A percentile compares a stretch with the other conserved stretches of the same genome.
Conservation (phyloP, 2,329 filamentous ascomycete genomes). For the Didymella glomerata region DNA sequence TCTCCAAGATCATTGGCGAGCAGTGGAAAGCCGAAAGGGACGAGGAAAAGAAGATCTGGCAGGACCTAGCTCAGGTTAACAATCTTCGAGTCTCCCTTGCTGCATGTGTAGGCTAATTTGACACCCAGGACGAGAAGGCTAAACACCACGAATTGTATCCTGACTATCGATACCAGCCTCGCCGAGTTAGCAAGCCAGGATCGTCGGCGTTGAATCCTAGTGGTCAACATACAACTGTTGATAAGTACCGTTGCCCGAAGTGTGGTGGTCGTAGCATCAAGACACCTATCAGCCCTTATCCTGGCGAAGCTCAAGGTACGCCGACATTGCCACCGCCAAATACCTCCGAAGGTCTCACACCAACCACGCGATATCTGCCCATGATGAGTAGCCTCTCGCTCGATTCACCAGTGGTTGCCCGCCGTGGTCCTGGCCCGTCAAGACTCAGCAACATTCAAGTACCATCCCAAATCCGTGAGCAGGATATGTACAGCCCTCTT, state of each 20-base stretch:
- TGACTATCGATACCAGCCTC: constrained; percentile 92
- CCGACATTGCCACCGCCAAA: constrained; percentile 53
- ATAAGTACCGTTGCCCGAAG: constrained; percentile 68
- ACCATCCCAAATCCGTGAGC: constrained; percentile 31
- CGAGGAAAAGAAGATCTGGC: constrained; percentile 85
- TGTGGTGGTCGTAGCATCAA: constrained; percentile 74
- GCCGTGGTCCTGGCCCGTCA: constrained; percentile 37
- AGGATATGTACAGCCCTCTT: constrained; percentile 41
- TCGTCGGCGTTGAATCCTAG: constrained; percentile 47
- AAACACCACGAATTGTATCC: constrained; percentile 91
- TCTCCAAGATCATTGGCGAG: constrained; percentile 95
- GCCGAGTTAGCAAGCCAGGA: constrained; percentile 57
- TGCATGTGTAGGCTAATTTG: constrained; percentile 22
- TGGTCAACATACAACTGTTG: constrained; percentile 49
- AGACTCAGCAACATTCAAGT: constrained; percentile 43
- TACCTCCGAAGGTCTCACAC: constrained; percentile 42
- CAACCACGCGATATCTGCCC: constrained; percentile 47
- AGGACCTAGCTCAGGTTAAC: constrained; percentile 79
- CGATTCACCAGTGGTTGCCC: constrained; percentile 42
- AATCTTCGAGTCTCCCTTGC: neutral
- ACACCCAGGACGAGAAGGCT: constrained; percentile 78
- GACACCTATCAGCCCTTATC: constrained; percentile 66
- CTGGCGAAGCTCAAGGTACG: constrained; percentile 53
- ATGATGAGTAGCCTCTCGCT: constrained; percentile 54
- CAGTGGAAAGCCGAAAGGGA: constrained; percentile 84